These are phyloP conservation scores for Pneumocystis murina DNA, from an alignment of 1,139 yeast genomes.

Conservation along the genomic window DNA sequence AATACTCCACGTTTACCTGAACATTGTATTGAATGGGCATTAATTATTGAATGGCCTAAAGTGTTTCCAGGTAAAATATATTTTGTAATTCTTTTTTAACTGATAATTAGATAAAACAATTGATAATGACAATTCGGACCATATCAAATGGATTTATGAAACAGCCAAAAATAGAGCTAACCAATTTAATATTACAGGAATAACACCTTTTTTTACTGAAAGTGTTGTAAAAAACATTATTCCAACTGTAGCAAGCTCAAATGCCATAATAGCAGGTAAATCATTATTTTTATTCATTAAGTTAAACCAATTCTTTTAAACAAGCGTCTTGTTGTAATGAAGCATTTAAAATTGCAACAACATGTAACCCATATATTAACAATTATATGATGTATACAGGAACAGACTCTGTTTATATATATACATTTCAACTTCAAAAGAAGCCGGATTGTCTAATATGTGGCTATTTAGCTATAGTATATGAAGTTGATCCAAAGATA, in stretches of 20 bases:
- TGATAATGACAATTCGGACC: conserved; percentile 57
- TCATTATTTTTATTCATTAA: neutral
- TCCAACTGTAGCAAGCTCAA: conserved; percentile 90
- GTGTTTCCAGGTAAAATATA: conserved; percentile 26
- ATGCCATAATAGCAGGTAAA: conserved; percentile 59
- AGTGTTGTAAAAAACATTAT: conserved; percentile 87
- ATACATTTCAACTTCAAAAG: conserved; percentile 49
- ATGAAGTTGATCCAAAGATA: conserved; percentile 25
- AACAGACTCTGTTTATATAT: conserved; percentile 58
- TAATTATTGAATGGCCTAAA: conserved; percentile 60
- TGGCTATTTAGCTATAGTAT: conserved; percentile 34
- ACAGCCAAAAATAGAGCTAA: conserved; percentile 46
- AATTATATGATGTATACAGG: conserved; percentile 86
- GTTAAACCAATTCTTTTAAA: neutral
- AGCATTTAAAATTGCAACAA: conserved; percentile 62
- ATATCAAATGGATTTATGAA: conserved; percentile 50
- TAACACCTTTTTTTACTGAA: conserved; percentile 53
- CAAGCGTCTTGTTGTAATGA: conserved; percentile 75
- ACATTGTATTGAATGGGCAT: conserved; percentile 89
- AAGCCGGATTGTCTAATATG: conserved; percentile 61
- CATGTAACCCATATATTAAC: conserved; percentile 49
- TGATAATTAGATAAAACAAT: conserved; percentile 17
- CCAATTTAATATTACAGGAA: conserved; percentile 51
- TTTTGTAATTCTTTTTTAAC: neutral
- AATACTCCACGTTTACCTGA: conserved; percentile 87